Base-by-base conservation (phyloP, 306 rosid genomes). In the Luffa aegyptiaca region DNA sequence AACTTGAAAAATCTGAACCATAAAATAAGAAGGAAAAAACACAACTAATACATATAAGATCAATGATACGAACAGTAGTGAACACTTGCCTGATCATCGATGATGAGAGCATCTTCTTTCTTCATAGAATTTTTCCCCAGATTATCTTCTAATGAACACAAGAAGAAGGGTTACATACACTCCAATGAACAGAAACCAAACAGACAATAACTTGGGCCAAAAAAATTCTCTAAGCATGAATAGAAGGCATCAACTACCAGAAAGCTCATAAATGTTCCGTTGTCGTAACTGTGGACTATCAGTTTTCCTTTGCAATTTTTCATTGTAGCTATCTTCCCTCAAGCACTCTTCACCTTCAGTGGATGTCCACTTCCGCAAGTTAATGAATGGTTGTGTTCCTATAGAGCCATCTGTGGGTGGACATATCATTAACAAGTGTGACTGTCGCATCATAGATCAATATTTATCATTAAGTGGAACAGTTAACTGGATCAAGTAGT, bases 321-420 rank as follows among this genome's bases (percentile, higher is more conserved):
- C 86, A 14, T 80, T 76, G 73, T 26, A 11, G 1, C 58, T 12
- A 55, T 81, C 80, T 55, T 82, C 88, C 82, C 69, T 82, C 26
- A 55, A 79, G 62, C 81, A 33, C 64, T 74, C 36, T 80, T 75
- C 86, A 79, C 81, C 66, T 8, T 82, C 88, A 18, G 90, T 78
- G 73, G 93, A 89, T 77, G 77, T 83, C 97, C 96, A 91, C 89
- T 95, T 92, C 82, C 75, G 77, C 88, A 95, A 85, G 35, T 17
- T 76, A 82, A 91, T 87, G 79, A 72, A 56, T 13, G 87, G 90
- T 46, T 86, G 86, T 4, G 11, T 21, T 75, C 74, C 84, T 55
- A 48, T 56, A 63, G 76, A 68, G 69, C 82, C 83, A 48, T 49
- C 86, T 74, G 55, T 59, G 80, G 79, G 18, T 6, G 41, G 61